These are phyloP conservation scores for Linanthus parryae DNA, from an alignment of 148 eudicot genomes.

Conservation along the genomic window DNA sequence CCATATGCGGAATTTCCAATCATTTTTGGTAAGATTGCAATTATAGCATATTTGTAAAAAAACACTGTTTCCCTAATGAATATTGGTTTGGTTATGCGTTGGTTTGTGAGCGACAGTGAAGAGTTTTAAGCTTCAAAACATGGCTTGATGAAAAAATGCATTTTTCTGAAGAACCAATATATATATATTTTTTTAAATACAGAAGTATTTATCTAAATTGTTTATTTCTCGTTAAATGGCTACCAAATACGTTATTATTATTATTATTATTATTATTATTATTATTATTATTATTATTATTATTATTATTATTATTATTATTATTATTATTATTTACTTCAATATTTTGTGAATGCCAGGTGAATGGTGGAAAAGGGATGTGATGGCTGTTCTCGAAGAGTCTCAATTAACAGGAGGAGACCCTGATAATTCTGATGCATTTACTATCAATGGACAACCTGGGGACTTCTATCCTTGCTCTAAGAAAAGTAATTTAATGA, in stretches of 20 bases:
- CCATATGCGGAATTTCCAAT: slow-evolving; percentile 8
- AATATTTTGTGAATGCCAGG: slow-evolving; percentile 1
- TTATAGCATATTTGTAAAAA: too few relatives aligned
- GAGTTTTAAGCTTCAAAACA: too few relatives aligned
- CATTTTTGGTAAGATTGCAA: slow-evolving; percentile 5
- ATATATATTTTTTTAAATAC: too few relatives aligned
- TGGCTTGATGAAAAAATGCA: too few relatives aligned
- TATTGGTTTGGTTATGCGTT: too few relatives aligned
- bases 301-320: too few relatives aligned
- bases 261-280: too few relatives aligned
- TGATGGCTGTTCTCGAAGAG: slow-evolving; percentile 6
- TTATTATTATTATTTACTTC: not conserved
- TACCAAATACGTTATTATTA: not conserved
- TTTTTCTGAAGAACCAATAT: too few relatives aligned
- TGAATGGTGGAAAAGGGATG: slow-evolving; percentile 21
- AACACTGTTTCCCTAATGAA: too few relatives aligned
- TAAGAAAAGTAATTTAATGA: slow-evolving; percentile 10
- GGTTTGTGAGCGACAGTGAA: too few relatives aligned
- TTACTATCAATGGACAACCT: slow-evolving; percentile 24
- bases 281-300: too few relatives aligned
- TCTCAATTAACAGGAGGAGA: slow-evolving; percentile 9
- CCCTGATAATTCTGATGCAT: slow-evolving; percentile 18
- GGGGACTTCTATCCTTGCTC: slow-evolving; percentile 25
- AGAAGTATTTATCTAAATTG: too few relatives aligned
- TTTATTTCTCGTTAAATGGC: not conserved